Percentiles rank a stretch among this genome's conserved stretches.
Conservation (phyloP, 2,329 filamentous ascomycete genomes). For the Xylariaceae sp. region DNA sequence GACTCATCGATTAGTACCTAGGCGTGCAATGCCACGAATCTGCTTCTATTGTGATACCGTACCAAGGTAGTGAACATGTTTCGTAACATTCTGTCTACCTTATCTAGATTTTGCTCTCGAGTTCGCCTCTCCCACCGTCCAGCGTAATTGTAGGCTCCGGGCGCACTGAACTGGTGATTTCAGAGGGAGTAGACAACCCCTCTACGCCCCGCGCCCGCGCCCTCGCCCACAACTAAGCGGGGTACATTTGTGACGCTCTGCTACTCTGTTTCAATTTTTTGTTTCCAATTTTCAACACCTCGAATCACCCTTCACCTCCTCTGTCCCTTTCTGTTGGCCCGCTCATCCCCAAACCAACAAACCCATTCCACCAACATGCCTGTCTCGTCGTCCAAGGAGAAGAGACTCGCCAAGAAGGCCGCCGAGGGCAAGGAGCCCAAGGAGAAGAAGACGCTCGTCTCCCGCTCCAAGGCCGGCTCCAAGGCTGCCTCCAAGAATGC, state of each 20-base stretch:
- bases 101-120: too few relatives aligned
- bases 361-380: conserved; percentile 41
- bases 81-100: too few relatives aligned
- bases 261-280: neutral
- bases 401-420: conserved; percentile 67
- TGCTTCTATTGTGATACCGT: too few relatives aligned
- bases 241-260: neutral
- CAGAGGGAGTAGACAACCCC: too few relatives aligned
- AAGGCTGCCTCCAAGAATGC: conserved; percentile 58
- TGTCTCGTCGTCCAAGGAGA: conserved; percentile 68
- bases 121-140: too few relatives aligned
- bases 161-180: too few relatives aligned
- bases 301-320: neutral
- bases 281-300: neutral
- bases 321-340: neutral
- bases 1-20: too few relatives aligned
- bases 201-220: too few relatives aligned
- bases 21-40: too few relatives aligned
- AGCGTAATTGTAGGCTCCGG: too few relatives aligned
- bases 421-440: conserved; percentile 60
- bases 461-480: conserved; percentile 61
- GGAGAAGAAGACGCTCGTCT: conserved; percentile 72
- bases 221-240: neutral
- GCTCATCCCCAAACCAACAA: neutral
- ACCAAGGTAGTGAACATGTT: too few relatives aligned